phyloP scores from a whole-genome alignment of 345 rosid species.

The Ailanthus altissimus region DNA sequence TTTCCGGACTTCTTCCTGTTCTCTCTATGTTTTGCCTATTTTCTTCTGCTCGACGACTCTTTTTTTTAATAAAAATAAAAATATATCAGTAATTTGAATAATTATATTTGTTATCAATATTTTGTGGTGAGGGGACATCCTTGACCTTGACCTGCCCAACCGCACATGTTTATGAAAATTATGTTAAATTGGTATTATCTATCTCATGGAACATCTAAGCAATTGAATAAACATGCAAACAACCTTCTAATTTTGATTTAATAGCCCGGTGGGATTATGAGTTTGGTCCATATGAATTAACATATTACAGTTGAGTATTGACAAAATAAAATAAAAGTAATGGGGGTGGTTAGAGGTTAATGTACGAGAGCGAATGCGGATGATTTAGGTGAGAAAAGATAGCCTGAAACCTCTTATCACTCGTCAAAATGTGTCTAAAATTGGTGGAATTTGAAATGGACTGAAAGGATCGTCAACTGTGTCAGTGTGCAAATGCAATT shows the following conservation, averaged over 20 bases:
- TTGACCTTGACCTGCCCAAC: too few species aligned
- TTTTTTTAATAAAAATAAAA: too few species aligned
- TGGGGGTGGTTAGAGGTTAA: background rate
- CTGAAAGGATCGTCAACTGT: background rate
- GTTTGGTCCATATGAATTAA: background rate
- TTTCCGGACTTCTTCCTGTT: conserved; percentile 15
- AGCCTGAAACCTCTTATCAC: background rate
- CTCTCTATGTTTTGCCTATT: background rate
- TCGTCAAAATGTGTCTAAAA: background rate
- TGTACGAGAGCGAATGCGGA: too few species aligned
- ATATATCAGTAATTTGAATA: too few species aligned
- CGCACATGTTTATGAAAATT: too few species aligned
- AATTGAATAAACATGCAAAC: too few species aligned
- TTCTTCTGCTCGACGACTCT: background rate
- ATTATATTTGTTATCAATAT: too few species aligned
- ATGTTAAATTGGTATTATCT: too few species aligned
- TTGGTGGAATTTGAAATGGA: background rate
- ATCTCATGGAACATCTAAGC: too few species aligned
- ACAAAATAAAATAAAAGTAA: background rate
- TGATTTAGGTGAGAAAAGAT: too few species aligned
- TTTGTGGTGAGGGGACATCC: too few species aligned
- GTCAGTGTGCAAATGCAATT: background rate
- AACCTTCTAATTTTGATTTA: too few species aligned
- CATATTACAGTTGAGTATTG: conserved; percentile 1
- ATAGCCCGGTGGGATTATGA: background rate